These are phyloP conservation scores for Cenchrus americanus DNA, from an alignment of 176 grass and related monocot species.

Conservation along the genomic window DNA sequence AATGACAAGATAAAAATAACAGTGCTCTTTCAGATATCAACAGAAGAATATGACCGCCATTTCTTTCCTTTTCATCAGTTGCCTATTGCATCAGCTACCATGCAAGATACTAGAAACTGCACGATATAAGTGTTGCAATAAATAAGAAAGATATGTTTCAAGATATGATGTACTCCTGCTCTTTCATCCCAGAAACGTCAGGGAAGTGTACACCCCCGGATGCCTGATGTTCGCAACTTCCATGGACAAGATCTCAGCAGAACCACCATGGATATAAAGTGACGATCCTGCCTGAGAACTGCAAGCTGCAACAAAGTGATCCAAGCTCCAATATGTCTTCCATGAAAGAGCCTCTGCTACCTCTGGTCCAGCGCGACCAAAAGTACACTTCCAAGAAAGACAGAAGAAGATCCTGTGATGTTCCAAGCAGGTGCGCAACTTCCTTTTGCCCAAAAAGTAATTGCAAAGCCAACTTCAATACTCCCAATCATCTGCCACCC, in stretches of 20 bases:
- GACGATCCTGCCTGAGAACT: slow-evolving; percentile 30
- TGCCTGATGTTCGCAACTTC: slow-evolving; percentile 24
- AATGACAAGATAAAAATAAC: not conserved
- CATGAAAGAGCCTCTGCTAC: slow-evolving; percentile 49
- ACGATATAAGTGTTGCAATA: slow-evolving; percentile 41
- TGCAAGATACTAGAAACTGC: slow-evolving; percentile 57
- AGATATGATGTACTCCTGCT: slow-evolving; percentile 20
- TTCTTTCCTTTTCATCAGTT: slow-evolving; percentile 57
- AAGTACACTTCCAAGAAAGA: slow-evolving; percentile 43
- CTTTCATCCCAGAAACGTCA: slow-evolving; percentile 36
- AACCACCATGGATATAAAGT: slow-evolving; percentile 50
- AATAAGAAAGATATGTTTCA: slow-evolving; percentile 48
- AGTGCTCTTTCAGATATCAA: slow-evolving; percentile 35
- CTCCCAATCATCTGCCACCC: slow-evolving; percentile 25
- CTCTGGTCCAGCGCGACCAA: slow-evolving; percentile 30
- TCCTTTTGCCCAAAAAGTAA: slow-evolving; percentile 33
- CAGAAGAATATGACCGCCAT: slow-evolving; percentile 22
- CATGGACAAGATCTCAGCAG: slow-evolving; percentile 3
- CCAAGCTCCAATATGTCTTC: slow-evolving; percentile 35
- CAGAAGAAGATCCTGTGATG: slow-evolving; percentile 40
- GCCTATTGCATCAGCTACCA: slow-evolving; percentile 48
- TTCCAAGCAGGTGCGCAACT: slow-evolving; percentile 43
- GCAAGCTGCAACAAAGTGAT: slow-evolving; percentile 36
- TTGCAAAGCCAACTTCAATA: slow-evolving; percentile 36
- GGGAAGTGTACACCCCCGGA: slow-evolving; percentile 46